Evolutionary conservation across 768 basidiomycete species (phyloP).

Genomic region (Favolaschia claudopus): DNA sequence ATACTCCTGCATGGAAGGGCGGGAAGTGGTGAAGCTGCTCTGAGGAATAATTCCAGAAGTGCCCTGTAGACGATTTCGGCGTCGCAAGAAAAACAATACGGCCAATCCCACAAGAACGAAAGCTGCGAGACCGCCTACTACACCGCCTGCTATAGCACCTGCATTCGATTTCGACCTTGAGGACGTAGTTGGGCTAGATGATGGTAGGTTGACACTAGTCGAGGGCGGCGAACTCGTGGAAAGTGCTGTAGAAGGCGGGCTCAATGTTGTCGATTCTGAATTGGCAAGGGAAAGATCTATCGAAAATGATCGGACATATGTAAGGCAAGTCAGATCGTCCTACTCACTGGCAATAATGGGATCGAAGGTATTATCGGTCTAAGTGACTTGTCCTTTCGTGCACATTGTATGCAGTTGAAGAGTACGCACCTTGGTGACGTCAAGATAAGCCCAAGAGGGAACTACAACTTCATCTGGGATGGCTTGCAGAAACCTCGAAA

Average conservation of each 20-base stretch:
- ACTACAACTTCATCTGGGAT: constrained; percentile 53
- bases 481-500: constrained; percentile 50
- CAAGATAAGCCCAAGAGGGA: constrained; percentile 65
- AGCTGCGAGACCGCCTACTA: constrained; percentile 58
- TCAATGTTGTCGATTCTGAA: not conserved
- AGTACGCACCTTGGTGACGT: constrained; percentile 49
- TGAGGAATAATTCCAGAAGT: constrained; percentile 18
- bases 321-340: not conserved
- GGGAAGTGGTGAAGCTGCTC: constrained; percentile 18
- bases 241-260: not conserved
- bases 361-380: constrained; percentile 16
- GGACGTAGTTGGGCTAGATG: constrained; percentile 10
- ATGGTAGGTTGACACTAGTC: constrained; percentile 21
- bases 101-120: constrained; percentile 47
- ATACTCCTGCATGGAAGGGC: not conserved
- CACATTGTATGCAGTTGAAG: not conserved
- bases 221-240: not conserved
- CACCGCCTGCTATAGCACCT: constrained; percentile 70
- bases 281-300: constrained; percentile 2
- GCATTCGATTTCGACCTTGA: constrained; percentile 42
- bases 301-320: not conserved
- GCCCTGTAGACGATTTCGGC: constrained; percentile 11
- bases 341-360: constrained; percentile 18
- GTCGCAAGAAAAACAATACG: constrained; percentile 43
- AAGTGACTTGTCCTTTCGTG: constrained; percentile 1